phyloP scores from a whole-genome alignment of 1,284 basidiomycete species.

The Marasmius oreades region DNA sequence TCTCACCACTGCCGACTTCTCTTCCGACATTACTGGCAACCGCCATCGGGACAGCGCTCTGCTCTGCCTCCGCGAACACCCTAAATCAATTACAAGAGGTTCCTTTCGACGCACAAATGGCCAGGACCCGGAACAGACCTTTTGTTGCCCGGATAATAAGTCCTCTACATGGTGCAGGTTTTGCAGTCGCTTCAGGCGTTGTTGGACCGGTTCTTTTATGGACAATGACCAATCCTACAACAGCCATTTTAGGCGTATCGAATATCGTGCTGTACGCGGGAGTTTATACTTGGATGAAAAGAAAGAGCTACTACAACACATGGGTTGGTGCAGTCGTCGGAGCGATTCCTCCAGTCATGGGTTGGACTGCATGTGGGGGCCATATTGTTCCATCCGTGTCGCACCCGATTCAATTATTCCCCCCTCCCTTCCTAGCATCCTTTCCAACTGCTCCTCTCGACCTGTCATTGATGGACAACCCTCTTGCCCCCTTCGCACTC shows the following conservation, averaged over 20 bases:
- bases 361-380: slow-evolving; percentile 94
- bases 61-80: slow-evolving; percentile 91
- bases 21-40: slow-evolving; percentile 84
- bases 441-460: slow-evolving; percentile 29
- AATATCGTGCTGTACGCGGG: slow-evolving; percentile 93
- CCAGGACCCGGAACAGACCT: slow-evolving; percentile 85
- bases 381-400: slow-evolving; percentile 62
- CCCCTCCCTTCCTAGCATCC: slow-evolving; percentile 41
- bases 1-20: slow-evolving; percentile 84
- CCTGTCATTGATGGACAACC: slow-evolving; percentile 59
- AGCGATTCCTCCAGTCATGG: slow-evolving; percentile 93
- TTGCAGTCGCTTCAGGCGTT: slow-evolving; percentile 74
- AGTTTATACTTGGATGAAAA: slow-evolving; percentile 92
- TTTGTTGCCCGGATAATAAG: slow-evolving; percentile 85
- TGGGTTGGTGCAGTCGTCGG: slow-evolving; percentile 96
- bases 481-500: slow-evolving; percentile 73
- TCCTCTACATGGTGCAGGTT: slow-evolving; percentile 81
- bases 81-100: slow-evolving; percentile 95
- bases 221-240: slow-evolving; percentile 86
- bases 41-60: slow-evolving; percentile 87
- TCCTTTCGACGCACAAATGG: slow-evolving; percentile 97
- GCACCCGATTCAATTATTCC: slow-evolving; percentile 53
- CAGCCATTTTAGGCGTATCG: slow-evolving; percentile 78
- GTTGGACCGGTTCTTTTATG: slow-evolving; percentile 79
- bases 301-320: slow-evolving; percentile 87